These are phyloP conservation scores for Fusarium mangiferae DNA, from an alignment of 2,329 filamentous ascomycete species.

Conservation along the genomic window DNA sequence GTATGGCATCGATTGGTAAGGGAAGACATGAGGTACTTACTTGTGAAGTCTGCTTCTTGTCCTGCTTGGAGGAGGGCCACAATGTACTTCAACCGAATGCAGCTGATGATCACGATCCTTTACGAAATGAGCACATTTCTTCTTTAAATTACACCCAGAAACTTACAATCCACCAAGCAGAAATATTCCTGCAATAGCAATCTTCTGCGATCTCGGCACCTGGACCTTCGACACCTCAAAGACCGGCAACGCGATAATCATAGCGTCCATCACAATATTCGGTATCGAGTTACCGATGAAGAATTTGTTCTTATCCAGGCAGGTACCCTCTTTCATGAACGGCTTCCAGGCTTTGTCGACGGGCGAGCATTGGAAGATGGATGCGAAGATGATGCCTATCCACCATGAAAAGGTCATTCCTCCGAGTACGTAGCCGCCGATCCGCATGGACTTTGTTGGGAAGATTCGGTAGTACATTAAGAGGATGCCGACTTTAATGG, in stretches of 20 bases:
- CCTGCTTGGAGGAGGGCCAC: not conserved
- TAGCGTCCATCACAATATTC: not conserved
- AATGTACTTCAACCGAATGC: not conserved
- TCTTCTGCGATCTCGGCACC: not conserved
- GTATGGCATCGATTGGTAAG: fast-evolving
- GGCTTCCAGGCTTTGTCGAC: slow-evolving; percentile 11
- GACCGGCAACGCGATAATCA: not conserved
- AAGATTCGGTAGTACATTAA: slow-evolving; percentile 6
- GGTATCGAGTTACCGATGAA: slow-evolving; percentile 6
- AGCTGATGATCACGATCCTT: not conserved
- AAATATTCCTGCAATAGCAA: not conserved
- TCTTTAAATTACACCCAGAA: no score
- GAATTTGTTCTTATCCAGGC: slow-evolving; percentile 5
- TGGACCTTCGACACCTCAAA: slow-evolving; percentile 1
- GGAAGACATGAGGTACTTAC: not conserved
- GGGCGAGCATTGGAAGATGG: slow-evolving; percentile 5
- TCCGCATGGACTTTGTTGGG: not conserved
- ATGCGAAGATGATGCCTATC: not conserved
- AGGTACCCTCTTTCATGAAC: not conserved
- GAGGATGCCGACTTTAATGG: not conserved
- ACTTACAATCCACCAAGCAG: not conserved
- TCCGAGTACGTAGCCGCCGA: not conserved
- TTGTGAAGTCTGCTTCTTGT: not conserved
- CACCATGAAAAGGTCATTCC: slow-evolving; percentile 1
- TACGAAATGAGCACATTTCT: fast-evolving